Percentiles rank a stretch among this genome's conserved stretches.
phyloP scores from a whole-genome alignment of 2,329 filamentous ascomycete genomes.

The Sarocladium oryzae region DNA sequence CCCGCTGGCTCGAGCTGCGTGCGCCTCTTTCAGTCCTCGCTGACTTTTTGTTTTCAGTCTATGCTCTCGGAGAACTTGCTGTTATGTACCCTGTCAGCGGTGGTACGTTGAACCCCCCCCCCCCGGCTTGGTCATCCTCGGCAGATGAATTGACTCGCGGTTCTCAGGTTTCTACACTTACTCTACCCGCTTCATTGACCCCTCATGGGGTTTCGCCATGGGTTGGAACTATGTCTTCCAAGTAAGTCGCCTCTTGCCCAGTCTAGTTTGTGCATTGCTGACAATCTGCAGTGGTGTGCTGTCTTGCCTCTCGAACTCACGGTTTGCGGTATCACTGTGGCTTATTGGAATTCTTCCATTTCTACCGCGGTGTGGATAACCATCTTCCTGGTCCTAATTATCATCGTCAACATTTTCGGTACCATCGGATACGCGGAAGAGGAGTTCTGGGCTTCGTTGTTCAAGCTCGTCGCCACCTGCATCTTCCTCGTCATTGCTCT shows the following conservation, averaged over 20 bases:
- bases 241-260: neutral
- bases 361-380: conserved; percentile 43
- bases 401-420: conserved; percentile 44
- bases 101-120: conserved; percentile 21
- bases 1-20: too few relatives aligned
- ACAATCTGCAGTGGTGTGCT: conserved; percentile 36
- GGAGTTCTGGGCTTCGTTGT: conserved; percentile 44
- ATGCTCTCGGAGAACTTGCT: conserved; percentile 51
- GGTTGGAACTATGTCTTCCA: conserved; percentile 38
- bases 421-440: conserved; percentile 43
- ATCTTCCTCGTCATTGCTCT: conserved; percentile 54
- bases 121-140: neutral
- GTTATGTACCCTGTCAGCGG: conserved; percentile 53
- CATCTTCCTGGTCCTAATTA: conserved; percentile 40
- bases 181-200: conserved; percentile 52
- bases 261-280: neutral
- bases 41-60: conserved; percentile 26
- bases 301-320: conserved; percentile 42
- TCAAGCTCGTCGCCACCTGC: conserved; percentile 48
- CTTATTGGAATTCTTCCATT: conserved; percentile 40
- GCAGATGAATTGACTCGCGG: too few relatives aligned
- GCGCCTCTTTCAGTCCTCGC: too few relatives aligned
- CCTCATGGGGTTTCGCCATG: conserved; percentile 50
- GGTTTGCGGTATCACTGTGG: conserved; percentile 43
- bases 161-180: conserved; percentile 44